phyloP scores from a whole-genome alignment of 352 stramenopile species.

The Phytopythium mirpurense region DNA sequence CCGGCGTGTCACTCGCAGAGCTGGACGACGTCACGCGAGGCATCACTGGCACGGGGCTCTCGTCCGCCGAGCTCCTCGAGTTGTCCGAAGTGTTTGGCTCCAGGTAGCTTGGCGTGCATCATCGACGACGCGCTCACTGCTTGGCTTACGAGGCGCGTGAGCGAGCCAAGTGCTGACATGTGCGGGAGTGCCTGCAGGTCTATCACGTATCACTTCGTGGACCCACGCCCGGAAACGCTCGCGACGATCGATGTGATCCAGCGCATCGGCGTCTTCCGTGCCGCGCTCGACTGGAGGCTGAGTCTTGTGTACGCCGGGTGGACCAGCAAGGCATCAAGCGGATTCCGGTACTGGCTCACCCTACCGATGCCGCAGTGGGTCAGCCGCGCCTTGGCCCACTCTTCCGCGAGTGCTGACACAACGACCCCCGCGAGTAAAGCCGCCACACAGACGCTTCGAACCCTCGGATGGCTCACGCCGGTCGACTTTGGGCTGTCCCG shows the following conservation, averaged over 20 bases:
- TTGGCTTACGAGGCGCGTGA: background rate
- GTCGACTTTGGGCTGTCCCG: slow-evolving; percentile 24
- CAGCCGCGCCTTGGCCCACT: slow-evolving; percentile 8
- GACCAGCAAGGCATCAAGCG: background rate
- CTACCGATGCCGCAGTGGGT: slow-evolving; percentile 34
- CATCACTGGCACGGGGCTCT: slow-evolving; percentile 16
- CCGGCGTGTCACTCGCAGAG: slow-evolving; percentile 12
- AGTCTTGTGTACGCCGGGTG: slow-evolving; percentile 5
- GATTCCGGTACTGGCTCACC: slow-evolving; percentile 36
- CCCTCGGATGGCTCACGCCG: slow-evolving; percentile 19
- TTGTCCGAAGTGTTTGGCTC: slow-evolving; percentile 13
- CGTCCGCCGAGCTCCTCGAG: slow-evolving; percentile 15
- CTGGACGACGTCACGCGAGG: slow-evolving; percentile 13
- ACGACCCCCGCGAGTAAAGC: background rate
- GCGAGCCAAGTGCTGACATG: background rate
- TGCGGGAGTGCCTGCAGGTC: slow-evolving; percentile 9
- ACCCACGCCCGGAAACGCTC: slow-evolving; percentile 23
- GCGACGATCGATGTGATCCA: slow-evolving; percentile 19
- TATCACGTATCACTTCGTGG: slow-evolving; percentile 22
- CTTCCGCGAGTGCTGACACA: background rate
- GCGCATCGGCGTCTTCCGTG: slow-evolving; percentile 16
- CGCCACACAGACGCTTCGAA: slow-evolving; percentile 4
- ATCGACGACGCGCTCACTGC: background rate
- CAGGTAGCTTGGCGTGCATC: background rate
- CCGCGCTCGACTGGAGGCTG: slow-evolving; percentile 22